Evolutionary conservation across 2,329 filamentous ascomycete species (phyloP), one percentile per base, ranked within the genome.

Genomic region (Coniella lustricola): DNA sequence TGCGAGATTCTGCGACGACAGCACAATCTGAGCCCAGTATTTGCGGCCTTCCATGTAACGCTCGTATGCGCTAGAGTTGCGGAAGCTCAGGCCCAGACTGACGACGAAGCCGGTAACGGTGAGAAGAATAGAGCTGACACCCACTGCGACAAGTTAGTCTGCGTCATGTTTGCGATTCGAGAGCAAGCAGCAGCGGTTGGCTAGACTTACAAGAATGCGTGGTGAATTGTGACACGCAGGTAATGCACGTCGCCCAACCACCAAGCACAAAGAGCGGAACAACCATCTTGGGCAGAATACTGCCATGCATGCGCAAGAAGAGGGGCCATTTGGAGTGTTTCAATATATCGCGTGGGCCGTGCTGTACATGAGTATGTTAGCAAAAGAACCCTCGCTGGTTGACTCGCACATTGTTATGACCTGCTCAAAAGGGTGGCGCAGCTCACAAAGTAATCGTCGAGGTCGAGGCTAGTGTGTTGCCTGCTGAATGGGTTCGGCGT

Each of bases 71-170:
- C 85, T 87, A 1, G 84, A 84, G 53, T 80, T 87, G 46, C 86
- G 82, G 70, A 91, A 90, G 17, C 84, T 88, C 54, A 91, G 72
- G 12, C 84, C 78, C 60, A 90, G 67, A 77, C 84, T 83, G 60
- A 91, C 85, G 50, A 90, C 84, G 67, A 91, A 90, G 82, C 87
- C 87, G 22, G 87, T 79, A n/a, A 91, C 81, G 0, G 86, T 90
- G 38, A 91, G 74, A n/a, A 91, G 73, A 37, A 88, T 74, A n/a
- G 74, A 80, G 60, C 76, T 75, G 54, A 90, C 80, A 39, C 74
- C 75, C 39, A 67, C 62, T 66, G 20, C 7, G 42, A 16, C 13
- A 31, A 17, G 14, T 16, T 9, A 31, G 9, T 5, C 25, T 10
- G 25, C 5, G 25, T 10, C n/a, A 36, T 2, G 34, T 48, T 17